Evolutionary conservation across 345 rosid genomes (phyloP).

Genomic region (Nephelium lappaceum): DNA sequence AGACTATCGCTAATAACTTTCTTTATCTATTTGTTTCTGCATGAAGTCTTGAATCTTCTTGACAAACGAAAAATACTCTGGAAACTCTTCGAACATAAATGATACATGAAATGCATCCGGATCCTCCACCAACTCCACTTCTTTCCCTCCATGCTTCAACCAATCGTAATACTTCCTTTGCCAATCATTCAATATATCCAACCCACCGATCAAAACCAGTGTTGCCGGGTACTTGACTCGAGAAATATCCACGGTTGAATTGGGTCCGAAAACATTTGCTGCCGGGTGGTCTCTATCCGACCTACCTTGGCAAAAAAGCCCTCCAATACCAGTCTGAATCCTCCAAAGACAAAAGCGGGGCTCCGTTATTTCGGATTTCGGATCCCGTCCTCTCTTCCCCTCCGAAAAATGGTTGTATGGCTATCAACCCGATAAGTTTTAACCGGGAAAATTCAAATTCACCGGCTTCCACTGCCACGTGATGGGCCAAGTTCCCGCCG

Average conservation of each 20-base stretch:
- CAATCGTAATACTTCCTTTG: constrained; percentile 33
- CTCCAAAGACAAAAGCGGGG: constrained; percentile 16
- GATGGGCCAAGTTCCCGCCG: constrained; percentile 47
- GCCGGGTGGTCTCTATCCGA: constrained; percentile 25
- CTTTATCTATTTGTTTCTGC: not conserved
- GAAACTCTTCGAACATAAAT: constrained; percentile 30
- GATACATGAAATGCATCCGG: constrained; percentile 15
- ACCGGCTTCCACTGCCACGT: constrained; percentile 33
- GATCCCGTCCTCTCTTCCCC: constrained; percentile 42
- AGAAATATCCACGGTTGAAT: constrained; percentile 4
- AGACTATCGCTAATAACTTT: too few relatives aligned
- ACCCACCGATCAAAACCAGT: constrained; percentile 14
- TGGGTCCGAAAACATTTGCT: constrained; percentile 5
- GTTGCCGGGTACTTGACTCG: constrained; percentile 15
- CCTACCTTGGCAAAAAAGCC: constrained; percentile 29
- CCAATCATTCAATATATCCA: constrained; percentile 36
- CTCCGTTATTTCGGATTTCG: constrained; percentile 19
- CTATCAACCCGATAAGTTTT: constrained; percentile 28
- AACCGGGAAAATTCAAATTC: constrained; percentile 6
- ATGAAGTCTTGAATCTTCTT: constrained; percentile 24
- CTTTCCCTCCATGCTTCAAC: constrained; percentile 27
- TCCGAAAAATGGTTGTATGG: constrained; percentile 44
- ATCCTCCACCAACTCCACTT: constrained; percentile 20
- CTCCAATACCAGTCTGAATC: constrained; percentile 35
- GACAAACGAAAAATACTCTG: constrained; percentile 24